Evolutionary conservation across 331 rosid genomes (phyloP).

Genomic region (Malus hybrid): DNA sequence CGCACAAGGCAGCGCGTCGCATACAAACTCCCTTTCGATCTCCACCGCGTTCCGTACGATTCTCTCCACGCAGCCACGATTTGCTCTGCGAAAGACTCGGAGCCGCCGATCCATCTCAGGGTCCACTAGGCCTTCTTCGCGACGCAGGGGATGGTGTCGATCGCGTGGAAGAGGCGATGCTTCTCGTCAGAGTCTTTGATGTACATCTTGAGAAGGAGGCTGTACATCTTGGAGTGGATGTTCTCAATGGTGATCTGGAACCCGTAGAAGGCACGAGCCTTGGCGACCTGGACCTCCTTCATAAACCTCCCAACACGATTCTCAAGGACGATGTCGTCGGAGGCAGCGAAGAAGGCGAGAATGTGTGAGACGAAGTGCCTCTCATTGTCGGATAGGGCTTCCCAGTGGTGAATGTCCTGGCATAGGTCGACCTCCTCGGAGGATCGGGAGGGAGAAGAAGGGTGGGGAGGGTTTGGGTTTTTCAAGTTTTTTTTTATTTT

Average conservation of each 20-base stretch:
- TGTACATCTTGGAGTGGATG: conserved; percentile 63
- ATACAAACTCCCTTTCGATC: conserved; percentile 64
- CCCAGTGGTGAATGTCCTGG: conserved; percentile 42
- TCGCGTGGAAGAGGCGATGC: conserved; percentile 38
- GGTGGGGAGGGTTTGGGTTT: no score
- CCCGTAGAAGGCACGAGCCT: conserved; percentile 63
- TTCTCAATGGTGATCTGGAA: conserved; percentile 63
- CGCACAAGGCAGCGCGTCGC: conserved; percentile 16
- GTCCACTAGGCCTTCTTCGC: conserved; percentile 67
- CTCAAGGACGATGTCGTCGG: conserved; percentile 59
- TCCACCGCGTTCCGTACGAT: conserved; percentile 59
- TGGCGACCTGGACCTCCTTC: conserved; percentile 51
- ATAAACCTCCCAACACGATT: conserved; percentile 54
- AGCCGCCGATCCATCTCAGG: conserved; percentile 62
- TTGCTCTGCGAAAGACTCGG: conserved; percentile 57
- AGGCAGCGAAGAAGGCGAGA: conserved; percentile 65
- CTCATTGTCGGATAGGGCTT: conserved; percentile 32
- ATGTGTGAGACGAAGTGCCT: conserved; percentile 53
- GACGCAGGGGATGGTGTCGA: conserved; percentile 64
- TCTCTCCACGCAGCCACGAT: conserved; percentile 71
- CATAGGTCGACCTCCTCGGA: conserved; percentile 62
- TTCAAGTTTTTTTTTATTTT: no score
- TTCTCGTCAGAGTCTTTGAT: conserved; percentile 51
- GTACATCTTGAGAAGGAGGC: conserved; percentile 47
- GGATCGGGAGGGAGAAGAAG: not conserved